Conservation (phyloP, 441 rosid genomes). For the Metrosideros polymorpha region DNA sequence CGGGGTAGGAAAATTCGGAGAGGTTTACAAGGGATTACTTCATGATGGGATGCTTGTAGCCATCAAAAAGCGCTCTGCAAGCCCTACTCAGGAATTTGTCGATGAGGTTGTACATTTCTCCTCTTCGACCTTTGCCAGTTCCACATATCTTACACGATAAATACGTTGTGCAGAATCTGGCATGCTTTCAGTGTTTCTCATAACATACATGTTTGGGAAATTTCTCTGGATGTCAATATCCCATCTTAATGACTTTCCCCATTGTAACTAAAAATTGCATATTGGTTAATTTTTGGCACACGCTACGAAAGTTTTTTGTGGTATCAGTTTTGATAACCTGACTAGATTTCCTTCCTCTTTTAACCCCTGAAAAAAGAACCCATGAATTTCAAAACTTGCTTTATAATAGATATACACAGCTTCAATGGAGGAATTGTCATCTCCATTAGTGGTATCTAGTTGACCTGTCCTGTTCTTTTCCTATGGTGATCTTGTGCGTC, state of each 20-base stretch:
- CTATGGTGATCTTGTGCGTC: neutral
- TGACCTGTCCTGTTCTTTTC: neutral
- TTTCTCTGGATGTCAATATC: neutral
- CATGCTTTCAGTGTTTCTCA: neutral
- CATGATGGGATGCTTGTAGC: constrained; percentile 77
- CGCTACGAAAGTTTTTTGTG: neutral
- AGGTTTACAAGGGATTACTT: constrained; percentile 66
- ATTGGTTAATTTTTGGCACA: neutral
- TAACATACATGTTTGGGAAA: neutral
- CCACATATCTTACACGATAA: neutral
- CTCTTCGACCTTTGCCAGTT: neutral
- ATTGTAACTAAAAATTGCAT: neutral
- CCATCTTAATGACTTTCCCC: neutral
- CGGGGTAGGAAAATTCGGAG: constrained; percentile 66
- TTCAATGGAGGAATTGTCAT: neutral
- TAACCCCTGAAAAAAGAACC: neutral
- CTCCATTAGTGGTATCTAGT: neutral
- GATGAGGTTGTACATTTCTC: constrained; percentile 37
- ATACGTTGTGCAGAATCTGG: neutral
- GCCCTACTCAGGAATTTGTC: constrained; percentile 46
- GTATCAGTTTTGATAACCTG: neutral
- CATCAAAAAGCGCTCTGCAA: constrained; percentile 47
- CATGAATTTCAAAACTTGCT: neutral
- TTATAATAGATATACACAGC: neutral
- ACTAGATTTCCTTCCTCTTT: neutral